Evolutionary conservation across 2,329 filamentous ascomycete genomes (phyloP), one percentile per base, ranked within the genome.

Genomic region (Xenoacremonium recifei): DNA sequence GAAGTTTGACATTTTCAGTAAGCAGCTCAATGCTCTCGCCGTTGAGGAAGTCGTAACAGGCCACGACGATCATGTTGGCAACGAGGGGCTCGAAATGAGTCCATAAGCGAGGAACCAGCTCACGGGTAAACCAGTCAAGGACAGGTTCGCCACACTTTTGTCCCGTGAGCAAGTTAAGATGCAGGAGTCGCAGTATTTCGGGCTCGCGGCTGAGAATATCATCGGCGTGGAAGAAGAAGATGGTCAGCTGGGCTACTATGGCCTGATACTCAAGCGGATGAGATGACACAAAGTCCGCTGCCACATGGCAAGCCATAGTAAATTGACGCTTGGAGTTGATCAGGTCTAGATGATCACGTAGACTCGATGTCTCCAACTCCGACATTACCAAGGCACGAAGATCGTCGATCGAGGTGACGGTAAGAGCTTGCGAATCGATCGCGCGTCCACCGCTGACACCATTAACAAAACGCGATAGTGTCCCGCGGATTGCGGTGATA

Each of bases 1-100:
- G 27, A 4, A 42, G 6, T 6, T 38, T 6, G 35, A 20, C 29
- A 10, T 42, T 29, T n/a, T 34, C 15, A 13, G 35, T 42, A 27
- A 42, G 19, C 30, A 42, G 20, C 40, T 42, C 40, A 32, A 42
- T 55, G 18, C 46, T 50, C 5, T 54, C 29, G 27, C 49, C 51
- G 20, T 54, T 49, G 36, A 54, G 30, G 40, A 53, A 54, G 12
- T 50, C 53, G 27, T 51, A 47, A 13, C 51, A 54, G 3, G 49
- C 51, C 12, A 48, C 40, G 13, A 40, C 39, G 16, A 50, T 29
- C 40, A 42, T 42, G 30, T 35, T 42, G 35, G 35, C 40, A 15
- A 42, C 21, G 4, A 42, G 40, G 13, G 40, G 35, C 19, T 42
- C 40, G 23, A 42, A 42, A 17, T 38, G 35, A 16, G 33, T 21